Evolutionary conservation across 208 protist genomes (phyloP).

Genomic region (Trypanosoma melophagium): DNA sequence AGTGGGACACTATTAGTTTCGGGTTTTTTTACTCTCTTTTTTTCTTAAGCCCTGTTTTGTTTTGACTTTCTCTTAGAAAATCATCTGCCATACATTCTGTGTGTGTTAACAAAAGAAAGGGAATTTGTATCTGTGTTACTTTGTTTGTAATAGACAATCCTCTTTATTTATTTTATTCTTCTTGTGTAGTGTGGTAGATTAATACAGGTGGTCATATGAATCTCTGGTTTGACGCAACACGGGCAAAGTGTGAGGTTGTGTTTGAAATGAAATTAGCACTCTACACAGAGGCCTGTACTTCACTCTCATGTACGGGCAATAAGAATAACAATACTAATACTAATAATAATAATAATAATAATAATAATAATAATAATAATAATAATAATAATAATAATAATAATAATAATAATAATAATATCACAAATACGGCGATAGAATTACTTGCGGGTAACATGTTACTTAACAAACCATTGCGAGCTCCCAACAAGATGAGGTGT

Average conservation of each 20-base stretch:
- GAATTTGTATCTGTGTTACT: neutral
- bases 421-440: neutral
- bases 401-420: neutral
- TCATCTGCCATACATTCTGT: slow-evolving; percentile 5
- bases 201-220: slow-evolving; percentile 26
- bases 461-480: slow-evolving; percentile 30
- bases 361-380: neutral
- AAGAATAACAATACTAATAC: neutral
- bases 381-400: neutral
- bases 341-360: neutral
- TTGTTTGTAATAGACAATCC: neutral
- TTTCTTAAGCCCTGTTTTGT: too few species aligned
- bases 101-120: too few species aligned
- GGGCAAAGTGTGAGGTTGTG: slow-evolving; percentile 41
- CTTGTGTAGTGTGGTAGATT: neutral
- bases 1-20: too few species aligned
- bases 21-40: too few species aligned
- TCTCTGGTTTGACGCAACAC: slow-evolving; percentile 53
- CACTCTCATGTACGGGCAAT: slow-evolving; percentile 3
- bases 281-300: slow-evolving; percentile 50
- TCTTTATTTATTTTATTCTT: slow-evolving; percentile 7
- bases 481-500: slow-evolving; percentile 16
- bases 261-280: slow-evolving; percentile 57
- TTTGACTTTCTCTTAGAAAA: too few species aligned
- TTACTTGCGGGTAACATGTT: slow-evolving; percentile 4